Evolutionary conservation across 2,329 filamentous ascomycete species (phyloP).

Genomic region (Fonsecaea pugnacius): DNA sequence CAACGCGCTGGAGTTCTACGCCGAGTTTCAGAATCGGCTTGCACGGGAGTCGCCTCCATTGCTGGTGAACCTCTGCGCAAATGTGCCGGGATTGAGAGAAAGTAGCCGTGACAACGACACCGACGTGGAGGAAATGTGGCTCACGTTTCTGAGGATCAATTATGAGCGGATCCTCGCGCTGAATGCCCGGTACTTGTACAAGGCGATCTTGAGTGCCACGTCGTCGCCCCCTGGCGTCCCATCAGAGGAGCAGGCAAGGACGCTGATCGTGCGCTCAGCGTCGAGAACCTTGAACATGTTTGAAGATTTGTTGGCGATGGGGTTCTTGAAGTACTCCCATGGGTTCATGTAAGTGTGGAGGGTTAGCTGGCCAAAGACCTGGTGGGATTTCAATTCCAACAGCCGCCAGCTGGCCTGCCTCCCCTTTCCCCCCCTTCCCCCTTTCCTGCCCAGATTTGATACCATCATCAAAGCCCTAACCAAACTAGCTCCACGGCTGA

Average conservation of each 20-base stretch:
- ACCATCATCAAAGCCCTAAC: no score
- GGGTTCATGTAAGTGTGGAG: neutral
- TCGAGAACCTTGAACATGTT: neutral
- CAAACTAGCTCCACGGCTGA: no score
- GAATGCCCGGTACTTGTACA: slow-evolving; percentile 2
- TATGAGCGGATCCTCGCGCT: slow-evolving; percentile 3
- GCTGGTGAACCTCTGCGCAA: neutral
- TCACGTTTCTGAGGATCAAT: slow-evolving; percentile 6
- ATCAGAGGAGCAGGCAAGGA: neutral
- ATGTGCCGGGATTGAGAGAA: neutral
- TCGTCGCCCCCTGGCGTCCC: neutral
- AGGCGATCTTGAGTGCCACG: neutral
- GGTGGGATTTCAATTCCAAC: no score
- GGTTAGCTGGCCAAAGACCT: neutral
- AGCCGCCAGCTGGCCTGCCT: no score
- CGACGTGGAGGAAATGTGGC: slow-evolving; percentile 7
- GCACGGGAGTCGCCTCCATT: neutral
- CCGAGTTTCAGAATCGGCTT: no score
- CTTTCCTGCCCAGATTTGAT: no score
- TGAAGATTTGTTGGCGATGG: neutral
- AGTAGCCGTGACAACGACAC: neutral
- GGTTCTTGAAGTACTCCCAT: neutral
- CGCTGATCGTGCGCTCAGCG: neutral
- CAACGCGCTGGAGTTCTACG: no score
- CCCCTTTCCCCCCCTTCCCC: no score